Evolutionary conservation across 495 filamentous ascomycete genomes (phyloP), one percentile per base, ranked within the genome.

Genomic region (Lasiosphaeria ovina): DNA sequence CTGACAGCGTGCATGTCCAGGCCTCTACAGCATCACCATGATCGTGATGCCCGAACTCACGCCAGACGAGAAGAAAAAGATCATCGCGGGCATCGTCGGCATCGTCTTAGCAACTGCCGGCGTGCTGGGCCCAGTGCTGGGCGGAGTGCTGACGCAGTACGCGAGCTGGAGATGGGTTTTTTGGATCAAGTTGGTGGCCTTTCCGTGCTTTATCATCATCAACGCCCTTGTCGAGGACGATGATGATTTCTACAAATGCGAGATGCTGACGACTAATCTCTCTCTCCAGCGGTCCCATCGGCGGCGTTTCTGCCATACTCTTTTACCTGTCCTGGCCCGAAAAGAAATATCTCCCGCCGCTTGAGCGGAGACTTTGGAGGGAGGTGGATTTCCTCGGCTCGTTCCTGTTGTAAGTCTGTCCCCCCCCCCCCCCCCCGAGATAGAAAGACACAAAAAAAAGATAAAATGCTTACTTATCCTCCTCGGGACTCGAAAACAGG

Each of bases 131-230:
- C 88, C 87, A 5, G 69, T 90, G 0, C 69, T 89, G 6, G 87
- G 87, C 6, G 88, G 88, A 24, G 68, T 81, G 0, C 79, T 90
- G 60, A 82, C 87, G 0, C 64, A 89, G 49, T 76, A 79, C 32
- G 69, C 84, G 0, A 77, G 75, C 17, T 90, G 87, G 88, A 66
- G 87, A 52, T 90, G 88, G 87, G 77, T 78, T 1, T 90, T 87
- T 69, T 89, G 83, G 83, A 83, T 90, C 71, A 89, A 89, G 73
- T 75, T 12, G 45, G 69, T 67, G n/a, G 32, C 48, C 11, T 16
- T 55, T 48, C 38, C 16, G 0, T 53, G n/a, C 1, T 44, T 55
- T 49, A 6, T 35, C 6, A 6, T 35, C 6, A 48, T 35, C 47
- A 6, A 11, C 16, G 6, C 1, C 31, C 11, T 11, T 38, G 47